These are phyloP conservation scores for Mediolabrus comicus DNA, from an alignment of 108 stramenopile genomes.

Conservation along the genomic window DNA sequence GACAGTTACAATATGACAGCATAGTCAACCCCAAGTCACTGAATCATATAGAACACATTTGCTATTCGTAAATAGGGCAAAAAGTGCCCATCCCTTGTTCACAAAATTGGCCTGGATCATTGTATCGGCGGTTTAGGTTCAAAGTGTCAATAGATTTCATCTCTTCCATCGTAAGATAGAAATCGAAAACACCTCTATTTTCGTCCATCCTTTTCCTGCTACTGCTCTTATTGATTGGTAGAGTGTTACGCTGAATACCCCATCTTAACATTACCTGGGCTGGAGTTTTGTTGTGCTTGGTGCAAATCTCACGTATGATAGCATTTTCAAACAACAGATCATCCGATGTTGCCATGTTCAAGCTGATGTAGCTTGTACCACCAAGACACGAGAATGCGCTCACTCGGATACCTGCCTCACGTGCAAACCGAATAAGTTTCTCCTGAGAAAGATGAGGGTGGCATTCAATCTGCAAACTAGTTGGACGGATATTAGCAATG, in stretches of 20 bases:
- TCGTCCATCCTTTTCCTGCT: conserved; percentile 68
- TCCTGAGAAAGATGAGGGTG: conserved; percentile 88
- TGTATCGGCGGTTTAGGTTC: conserved; percentile 87
- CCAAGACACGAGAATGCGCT: conserved; percentile 88
- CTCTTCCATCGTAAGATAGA: conserved; percentile 72
- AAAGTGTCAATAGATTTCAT: conserved; percentile 69
- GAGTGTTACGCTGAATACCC: conserved; percentile 83
- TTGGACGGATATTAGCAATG: conserved; percentile 71
- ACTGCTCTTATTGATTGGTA: conserved; percentile 79
- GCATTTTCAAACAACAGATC: conserved; percentile 69
- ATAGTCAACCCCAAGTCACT: background rate
- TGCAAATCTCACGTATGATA: conserved; percentile 56
- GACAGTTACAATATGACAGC: conserved; percentile 22
- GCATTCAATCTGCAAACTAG: conserved; percentile 87
- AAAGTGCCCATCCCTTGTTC: conserved; percentile 84
- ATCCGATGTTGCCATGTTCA: conserved; percentile 75
- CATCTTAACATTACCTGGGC: conserved; percentile 90
- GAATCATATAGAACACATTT: background rate
- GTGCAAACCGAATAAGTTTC: conserved; percentile 81
- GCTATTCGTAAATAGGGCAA: conserved; percentile 87
- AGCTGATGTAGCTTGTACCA: conserved; percentile 71
- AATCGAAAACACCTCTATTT: conserved; percentile 80
- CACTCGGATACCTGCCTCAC: conserved; percentile 73
- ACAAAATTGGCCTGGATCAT: conserved; percentile 91
- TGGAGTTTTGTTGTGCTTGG: conserved; percentile 66